These are phyloP conservation scores for Friedmanniomyces simplex DNA, from an alignment of 495 filamentous ascomycete species.

Conservation along the genomic window DNA sequence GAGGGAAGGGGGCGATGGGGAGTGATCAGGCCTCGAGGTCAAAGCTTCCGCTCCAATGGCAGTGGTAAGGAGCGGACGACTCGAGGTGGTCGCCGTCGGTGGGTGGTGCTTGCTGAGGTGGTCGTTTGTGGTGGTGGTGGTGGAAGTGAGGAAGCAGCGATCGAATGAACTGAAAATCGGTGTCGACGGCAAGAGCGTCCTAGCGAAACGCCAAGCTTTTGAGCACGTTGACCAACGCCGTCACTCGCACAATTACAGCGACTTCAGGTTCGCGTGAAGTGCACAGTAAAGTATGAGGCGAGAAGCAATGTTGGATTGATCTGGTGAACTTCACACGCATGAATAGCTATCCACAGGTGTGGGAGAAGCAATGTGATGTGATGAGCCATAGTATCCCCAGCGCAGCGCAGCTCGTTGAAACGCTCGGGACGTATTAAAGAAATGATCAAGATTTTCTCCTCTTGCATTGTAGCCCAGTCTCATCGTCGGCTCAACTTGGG, in stretches of 20 bases:
- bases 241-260: conserved; percentile 14
- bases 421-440: too few relatives aligned
- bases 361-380: background rate
- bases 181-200: background rate
- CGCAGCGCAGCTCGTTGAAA: too few relatives aligned
- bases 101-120: background rate
- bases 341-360: background rate
- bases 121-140: background rate
- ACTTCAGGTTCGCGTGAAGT: background rate
- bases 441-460: too few relatives aligned
- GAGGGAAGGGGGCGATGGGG: background rate
- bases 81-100: background rate
- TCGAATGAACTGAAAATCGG: background rate
- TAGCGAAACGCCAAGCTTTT: conserved; percentile 1
- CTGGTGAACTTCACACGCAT: background rate
- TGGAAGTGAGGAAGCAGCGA: background rate
- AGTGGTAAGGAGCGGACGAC: background rate
- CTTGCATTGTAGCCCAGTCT: conserved; percentile 64
- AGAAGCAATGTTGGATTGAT: conserved; percentile 12
- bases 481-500: conserved; percentile 42
- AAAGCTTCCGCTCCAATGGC: background rate
- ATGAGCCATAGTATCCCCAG: conserved; percentile 6
- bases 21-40: background rate
- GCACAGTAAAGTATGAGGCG: background rate
- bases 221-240: background rate